Evolutionary conservation across 129 eudicot species (phyloP), one percentile per base, ranked within the genome.

Genomic region (Oenanthe sinensis): DNA sequence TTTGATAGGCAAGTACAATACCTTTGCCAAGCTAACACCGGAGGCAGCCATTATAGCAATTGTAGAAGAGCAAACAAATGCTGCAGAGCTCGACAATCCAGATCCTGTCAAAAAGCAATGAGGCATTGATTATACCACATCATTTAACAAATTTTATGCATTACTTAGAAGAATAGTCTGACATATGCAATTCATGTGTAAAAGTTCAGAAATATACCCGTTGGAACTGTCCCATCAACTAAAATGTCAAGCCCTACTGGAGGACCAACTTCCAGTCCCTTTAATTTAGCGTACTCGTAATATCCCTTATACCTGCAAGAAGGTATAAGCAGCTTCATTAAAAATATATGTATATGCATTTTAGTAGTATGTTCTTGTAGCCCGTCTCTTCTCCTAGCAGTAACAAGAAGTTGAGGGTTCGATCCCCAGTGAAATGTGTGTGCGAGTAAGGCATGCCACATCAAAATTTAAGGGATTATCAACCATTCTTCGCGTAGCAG

Each of bases 31-130:
- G 88, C 45, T 82, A 78, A 86, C 85, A 74, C 88, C 87, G 76
- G 83, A 79, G 37, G 90, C 91, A 74, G 99, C 99, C 99, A 96
- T 96, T 84, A 96, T 89, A 24, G 91, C 99, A 80, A 96, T 92
- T 30, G 97, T 92, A 65, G 99, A 86, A 74, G 99, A 92, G 84
- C 99, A 96, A 63, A 96, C 99, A 80, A 96, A 89, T 58, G 99
- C 99, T 60, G 99, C 97, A 40, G 99, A 96, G 83, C 99, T 96
- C 70, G 99, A 96, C 50, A 96, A 79, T 78, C 99, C 99, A 77
- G 99, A 96, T 40, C 99, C 99, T 96, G 78, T 36, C 72, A 30
- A 11, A 78, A 62, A 44, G 50, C 58, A 33, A 74, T 9, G 62
- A 24, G 17, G 26, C 65, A 46, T 9, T 39, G 16, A 40, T 74